These are phyloP conservation scores for Penicillium sp. DNA, from an alignment of 2,329 filamentous ascomycete genomes.

Conservation along the genomic window DNA sequence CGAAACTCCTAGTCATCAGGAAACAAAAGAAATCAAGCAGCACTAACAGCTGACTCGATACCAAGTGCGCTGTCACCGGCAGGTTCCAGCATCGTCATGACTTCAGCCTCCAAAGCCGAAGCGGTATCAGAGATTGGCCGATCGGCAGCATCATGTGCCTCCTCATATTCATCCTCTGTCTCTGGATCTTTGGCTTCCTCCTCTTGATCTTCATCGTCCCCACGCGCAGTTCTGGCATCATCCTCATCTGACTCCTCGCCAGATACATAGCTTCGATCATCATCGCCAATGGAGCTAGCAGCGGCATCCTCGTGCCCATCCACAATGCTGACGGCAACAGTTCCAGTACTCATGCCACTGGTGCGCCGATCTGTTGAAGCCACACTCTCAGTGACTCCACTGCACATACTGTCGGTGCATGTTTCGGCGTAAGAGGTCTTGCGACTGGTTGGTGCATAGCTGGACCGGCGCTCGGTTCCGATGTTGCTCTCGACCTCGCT, in stretches of 20 bases:
- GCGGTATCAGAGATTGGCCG: constrained; percentile 15
- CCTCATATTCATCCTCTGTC: constrained; percentile 18
- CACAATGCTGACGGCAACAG: constrained; percentile 25
- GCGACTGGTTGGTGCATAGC: constrained; percentile 41
- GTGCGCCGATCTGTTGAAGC: constrained; percentile 41
- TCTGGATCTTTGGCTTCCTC: constrained; percentile 16
- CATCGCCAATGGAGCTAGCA: constrained; percentile 23
- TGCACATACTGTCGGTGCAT: constrained; percentile 43
- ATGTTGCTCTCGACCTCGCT: constrained; percentile 53
- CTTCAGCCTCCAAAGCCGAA: constrained; percentile 22
- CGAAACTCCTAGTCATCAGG: constrained; percentile 10
- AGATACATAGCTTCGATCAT: constrained; percentile 20
- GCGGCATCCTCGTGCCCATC: constrained; percentile 26
- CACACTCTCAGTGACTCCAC: constrained; percentile 41
- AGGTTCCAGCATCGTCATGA: constrained; percentile 32
- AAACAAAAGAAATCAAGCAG: constrained; percentile 7
- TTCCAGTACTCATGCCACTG: constrained; percentile 45
- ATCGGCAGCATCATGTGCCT: constrained; percentile 16
- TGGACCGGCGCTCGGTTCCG: constrained; percentile 47
- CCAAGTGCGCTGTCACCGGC: constrained; percentile 34
- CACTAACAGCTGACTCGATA: constrained; percentile 27
- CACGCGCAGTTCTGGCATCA: constrained; percentile 22
- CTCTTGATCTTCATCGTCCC: constrained; percentile 18
- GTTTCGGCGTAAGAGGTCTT: constrained; percentile 35
- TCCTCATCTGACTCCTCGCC: constrained; percentile 20